These are phyloP conservation scores for Geoglossum glabrum DNA, from an alignment of 495 filamentous ascomycete species.

Conservation along the genomic window DNA sequence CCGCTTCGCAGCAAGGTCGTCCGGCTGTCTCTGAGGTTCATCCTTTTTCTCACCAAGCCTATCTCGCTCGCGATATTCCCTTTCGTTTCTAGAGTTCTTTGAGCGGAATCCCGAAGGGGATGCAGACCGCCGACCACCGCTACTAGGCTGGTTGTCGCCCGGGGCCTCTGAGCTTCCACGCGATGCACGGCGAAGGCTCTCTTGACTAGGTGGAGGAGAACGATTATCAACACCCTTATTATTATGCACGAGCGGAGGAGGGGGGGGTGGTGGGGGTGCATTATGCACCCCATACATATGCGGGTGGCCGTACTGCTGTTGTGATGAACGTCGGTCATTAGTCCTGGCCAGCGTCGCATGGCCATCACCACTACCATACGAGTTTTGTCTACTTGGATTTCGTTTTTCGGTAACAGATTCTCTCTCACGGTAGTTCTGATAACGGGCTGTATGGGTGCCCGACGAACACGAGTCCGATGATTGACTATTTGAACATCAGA, in stretches of 20 bases:
- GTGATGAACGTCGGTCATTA: not conserved
- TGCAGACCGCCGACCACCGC: not conserved
- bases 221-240: not conserved
- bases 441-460: constrained; percentile 8
- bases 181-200: not conserved
- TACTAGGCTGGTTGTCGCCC: not conserved
- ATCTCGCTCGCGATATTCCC: constrained; percentile 11
- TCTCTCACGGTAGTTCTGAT: constrained; percentile 2
- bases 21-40: constrained; percentile 11
- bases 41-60: constrained; percentile 7
- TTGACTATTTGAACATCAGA: not conserved
- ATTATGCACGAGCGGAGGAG: not conserved
- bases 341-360: not conserved
- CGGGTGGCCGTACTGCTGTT: not conserved
- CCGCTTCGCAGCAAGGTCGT: constrained; percentile 6
- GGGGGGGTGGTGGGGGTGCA: not conserved
- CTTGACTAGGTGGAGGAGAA: not conserved
- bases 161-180: not conserved
- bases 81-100: constrained; percentile 9
- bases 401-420: not conserved
- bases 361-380: not conserved
- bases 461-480: not conserved
- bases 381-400: not conserved
- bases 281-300: not conserved
- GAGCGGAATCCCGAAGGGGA: constrained; percentile 3